Evolutionary conservation across 2,329 filamentous ascomycete species (phyloP).

Genomic region (Talaromyces verruculosus): DNA sequence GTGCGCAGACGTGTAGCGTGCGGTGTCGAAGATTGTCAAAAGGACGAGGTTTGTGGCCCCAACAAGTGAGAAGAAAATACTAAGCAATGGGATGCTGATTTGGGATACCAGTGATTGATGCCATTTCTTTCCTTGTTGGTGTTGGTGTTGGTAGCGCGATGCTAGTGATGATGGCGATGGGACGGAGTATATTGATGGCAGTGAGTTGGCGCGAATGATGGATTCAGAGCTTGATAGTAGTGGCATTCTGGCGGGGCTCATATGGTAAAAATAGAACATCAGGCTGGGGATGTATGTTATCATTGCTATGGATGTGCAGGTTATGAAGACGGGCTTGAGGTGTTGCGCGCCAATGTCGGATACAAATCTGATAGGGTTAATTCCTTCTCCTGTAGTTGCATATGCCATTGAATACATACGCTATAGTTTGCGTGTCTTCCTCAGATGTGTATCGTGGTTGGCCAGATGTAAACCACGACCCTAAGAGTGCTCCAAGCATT

Average conservation of each 20-base stretch:
- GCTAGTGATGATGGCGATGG: neutral
- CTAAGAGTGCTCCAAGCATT: conserved; percentile 19
- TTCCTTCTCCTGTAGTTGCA: no score
- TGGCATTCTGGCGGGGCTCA: neutral
- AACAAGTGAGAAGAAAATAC: conserved; percentile 14
- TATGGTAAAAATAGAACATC: conserved; percentile 6
- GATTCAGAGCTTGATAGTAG: neutral
- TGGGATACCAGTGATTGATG: conserved; percentile 2
- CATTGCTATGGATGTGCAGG: conserved; percentile 15
- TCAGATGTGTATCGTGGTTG: conserved; percentile 18
- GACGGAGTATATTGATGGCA: conserved; percentile 4
- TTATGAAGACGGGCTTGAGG: conserved; percentile 20
- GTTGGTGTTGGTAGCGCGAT: neutral
- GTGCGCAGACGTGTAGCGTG: conserved; percentile 6
- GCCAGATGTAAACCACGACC: conserved; percentile 19
- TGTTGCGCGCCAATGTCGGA: conserved; percentile 21
- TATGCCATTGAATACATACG: neutral
- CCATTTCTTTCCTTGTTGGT: conserved; percentile 1
- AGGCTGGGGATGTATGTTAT: conserved; percentile 14
- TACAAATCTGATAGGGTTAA: conserved; percentile 8
- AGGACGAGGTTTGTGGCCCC: conserved; percentile 17
- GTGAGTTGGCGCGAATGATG: neutral
- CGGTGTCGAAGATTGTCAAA: conserved; percentile 20
- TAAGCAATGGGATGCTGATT: conserved; percentile 4
- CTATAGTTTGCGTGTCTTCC: conserved; percentile 20